Evolutionary conservation across 1,284 basidiomycete genomes (phyloP).

Genomic region (Ustilago trichophora): DNA sequence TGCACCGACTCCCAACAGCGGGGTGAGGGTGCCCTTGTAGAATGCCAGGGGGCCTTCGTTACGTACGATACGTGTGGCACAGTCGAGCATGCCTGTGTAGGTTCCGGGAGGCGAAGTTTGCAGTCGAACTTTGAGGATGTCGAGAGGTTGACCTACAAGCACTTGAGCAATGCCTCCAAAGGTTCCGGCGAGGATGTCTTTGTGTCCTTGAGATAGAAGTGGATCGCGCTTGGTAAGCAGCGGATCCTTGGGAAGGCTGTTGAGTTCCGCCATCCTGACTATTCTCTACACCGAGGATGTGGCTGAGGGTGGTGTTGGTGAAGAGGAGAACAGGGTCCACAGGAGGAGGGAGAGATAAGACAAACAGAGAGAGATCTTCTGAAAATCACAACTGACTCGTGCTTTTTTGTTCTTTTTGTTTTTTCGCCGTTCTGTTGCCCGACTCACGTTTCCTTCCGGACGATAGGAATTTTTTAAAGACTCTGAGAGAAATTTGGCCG

Average conservation of each 20-base stretch:
- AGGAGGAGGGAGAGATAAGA: too few relatives aligned
- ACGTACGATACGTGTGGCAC: constrained; percentile 84
- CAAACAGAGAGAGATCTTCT: too few relatives aligned
- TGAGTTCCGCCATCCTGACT: constrained; percentile 29
- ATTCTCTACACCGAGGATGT: background rate
- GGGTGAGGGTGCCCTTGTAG: constrained; percentile 97
- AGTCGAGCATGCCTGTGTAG: constrained; percentile 85
- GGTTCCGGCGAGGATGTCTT: constrained; percentile 66
- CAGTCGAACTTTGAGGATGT: constrained; percentile 94
- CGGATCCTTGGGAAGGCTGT: constrained; percentile 25
- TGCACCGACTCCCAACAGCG: constrained; percentile 89
- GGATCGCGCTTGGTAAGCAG: background rate
- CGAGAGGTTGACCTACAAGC: constrained; percentile 92
- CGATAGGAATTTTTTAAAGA: background rate
- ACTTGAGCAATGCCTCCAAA: constrained; percentile 89
- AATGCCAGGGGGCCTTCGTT: constrained; percentile 93
- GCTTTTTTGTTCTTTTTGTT: background rate
- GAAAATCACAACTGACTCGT: background rate
- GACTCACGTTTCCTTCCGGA: too few relatives aligned
- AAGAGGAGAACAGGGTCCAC: background rate
- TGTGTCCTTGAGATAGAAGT: constrained; percentile 39
- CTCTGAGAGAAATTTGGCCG: background rate
- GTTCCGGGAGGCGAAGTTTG: constrained; percentile 92
- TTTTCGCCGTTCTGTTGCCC: background rate
- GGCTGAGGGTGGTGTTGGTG: background rate